Percentiles rank a stretch among this genome's conserved stretches.
These are phyloP conservation scores for Rubia peregrina DNA, from an alignment of 305 asterid genomes.

Conservation along the genomic window DNA sequence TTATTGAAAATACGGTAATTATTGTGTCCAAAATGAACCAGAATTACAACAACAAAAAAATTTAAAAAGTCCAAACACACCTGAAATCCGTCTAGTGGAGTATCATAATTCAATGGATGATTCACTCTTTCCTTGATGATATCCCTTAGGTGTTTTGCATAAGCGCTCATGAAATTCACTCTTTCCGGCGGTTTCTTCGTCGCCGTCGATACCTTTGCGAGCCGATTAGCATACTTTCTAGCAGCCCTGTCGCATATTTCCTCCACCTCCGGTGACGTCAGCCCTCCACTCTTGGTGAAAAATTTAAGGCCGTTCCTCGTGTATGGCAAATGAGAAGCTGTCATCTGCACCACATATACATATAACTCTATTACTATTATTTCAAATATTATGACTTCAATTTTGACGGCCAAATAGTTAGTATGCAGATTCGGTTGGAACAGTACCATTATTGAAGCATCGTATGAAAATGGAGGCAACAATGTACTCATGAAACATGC, in stretches of 20 bases:
- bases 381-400: too few relatives aligned
- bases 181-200: constrained; percentile 33
- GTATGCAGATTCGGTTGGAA: too few relatives aligned
- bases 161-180: constrained; percentile 72
- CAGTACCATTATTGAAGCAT: constrained; percentile 83
- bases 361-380: not conserved
- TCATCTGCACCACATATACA: constrained; percentile 48
- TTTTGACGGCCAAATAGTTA: too few relatives aligned
- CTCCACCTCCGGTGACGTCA: constrained; percentile 72
- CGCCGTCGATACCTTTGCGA: constrained; percentile 49
- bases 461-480: constrained; percentile 47
- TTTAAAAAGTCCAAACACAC: constrained; percentile 32
- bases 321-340: constrained; percentile 91
- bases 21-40: too few relatives aligned
- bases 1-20: too few relatives aligned
- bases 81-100: constrained; percentile 78
- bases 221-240: constrained; percentile 60
- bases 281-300: constrained; percentile 75
- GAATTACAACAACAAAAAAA: not conserved
- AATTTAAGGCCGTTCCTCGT: constrained; percentile 82
- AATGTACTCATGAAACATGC: constrained; percentile 92
- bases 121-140: constrained; percentile 64
- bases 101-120: constrained; percentile 63
- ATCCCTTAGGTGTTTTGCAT: constrained; percentile 58
- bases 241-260: constrained; percentile 72